Evolutionary conservation across 2,329 filamentous ascomycete species (phyloP).

Genomic region (Sclerotinia minor): DNA sequence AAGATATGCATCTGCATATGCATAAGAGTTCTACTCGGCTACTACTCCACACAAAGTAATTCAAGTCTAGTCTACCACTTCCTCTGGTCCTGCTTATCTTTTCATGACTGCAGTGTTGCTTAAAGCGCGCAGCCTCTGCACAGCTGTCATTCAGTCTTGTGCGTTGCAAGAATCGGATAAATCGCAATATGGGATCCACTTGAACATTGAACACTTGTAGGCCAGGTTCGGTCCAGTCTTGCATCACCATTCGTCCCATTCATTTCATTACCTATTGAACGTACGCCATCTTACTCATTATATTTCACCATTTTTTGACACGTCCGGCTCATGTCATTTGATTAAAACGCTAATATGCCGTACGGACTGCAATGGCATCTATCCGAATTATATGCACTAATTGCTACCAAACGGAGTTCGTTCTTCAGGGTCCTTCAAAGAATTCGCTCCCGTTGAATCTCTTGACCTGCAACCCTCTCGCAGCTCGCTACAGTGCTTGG

Average conservation of each 20-base stretch:
- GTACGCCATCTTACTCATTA: slow-evolving; percentile 10
- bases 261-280: slow-evolving; percentile 1
- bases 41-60: not conserved
- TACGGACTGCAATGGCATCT: not conserved
- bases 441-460: not conserved
- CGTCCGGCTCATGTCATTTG: slow-evolving; percentile 7
- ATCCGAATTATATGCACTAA: slow-evolving; percentile 1
- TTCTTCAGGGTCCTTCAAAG: not conserved
- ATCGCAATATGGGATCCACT: not conserved
- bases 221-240: not conserved
- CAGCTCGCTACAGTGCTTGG: not conserved
- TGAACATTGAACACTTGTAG: not conserved
- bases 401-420: not conserved
- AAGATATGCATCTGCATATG: slow-evolving; percentile 1
- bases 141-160: not conserved
- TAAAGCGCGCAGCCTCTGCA: slow-evolving; percentile 4
- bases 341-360: slow-evolving; percentile 5
- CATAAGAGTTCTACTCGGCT: slow-evolving; percentile 4
- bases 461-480: not conserved
- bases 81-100: not conserved
- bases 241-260: not conserved
- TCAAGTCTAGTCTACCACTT: not conserved
- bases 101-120: not conserved
- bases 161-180: slow-evolving; percentile 2
- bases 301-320: slow-evolving; percentile 6